Conservation (phyloP, 202 grass and related monocot genomes). For the Zoysia matrella region DNA sequence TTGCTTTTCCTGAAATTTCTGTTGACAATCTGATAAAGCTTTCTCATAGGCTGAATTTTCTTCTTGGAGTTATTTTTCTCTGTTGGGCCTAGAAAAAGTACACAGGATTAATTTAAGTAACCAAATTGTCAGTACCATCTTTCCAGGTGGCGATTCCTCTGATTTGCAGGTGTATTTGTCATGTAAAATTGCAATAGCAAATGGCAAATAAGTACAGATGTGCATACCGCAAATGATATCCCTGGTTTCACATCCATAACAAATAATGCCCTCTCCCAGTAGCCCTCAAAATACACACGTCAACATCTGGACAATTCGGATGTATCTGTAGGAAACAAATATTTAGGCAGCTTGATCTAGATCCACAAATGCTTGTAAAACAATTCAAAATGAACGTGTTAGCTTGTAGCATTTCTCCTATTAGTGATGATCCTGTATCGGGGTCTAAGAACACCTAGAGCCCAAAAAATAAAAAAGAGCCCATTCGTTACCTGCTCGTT, state of each 20-base stretch:
- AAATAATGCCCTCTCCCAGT: not conserved
- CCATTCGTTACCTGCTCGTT: slow-evolving; percentile 55
- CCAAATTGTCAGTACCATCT: not conserved
- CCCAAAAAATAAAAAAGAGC: not conserved
- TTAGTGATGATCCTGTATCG: not conserved
- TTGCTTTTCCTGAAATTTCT: slow-evolving; percentile 63
- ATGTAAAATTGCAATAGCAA: not conserved
- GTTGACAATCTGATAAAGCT: slow-evolving; percentile 10
- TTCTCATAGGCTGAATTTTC: slow-evolving; percentile 95
- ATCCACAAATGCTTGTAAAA: slow-evolving; percentile 26
- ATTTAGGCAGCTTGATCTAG: slow-evolving; percentile 4
- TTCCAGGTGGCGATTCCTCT: not conserved
- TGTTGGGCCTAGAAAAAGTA: slow-evolving; percentile 66
- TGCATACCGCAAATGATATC: not conserved
- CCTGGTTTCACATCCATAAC: not conserved
- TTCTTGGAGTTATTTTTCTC: slow-evolving; percentile 66
- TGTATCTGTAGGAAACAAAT: not conserved
- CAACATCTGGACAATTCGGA: not conserved
- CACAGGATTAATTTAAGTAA: not conserved
- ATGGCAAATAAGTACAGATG: not conserved
- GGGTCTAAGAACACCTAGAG: not conserved
- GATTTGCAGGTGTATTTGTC: not conserved
- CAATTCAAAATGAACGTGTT: not conserved
- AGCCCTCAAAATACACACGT: not conserved
- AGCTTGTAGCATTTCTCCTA: not conserved